phyloP scores from a whole-genome alignment of 768 basidiomycete genomes.

The Psilocybe cubensis region DNA sequence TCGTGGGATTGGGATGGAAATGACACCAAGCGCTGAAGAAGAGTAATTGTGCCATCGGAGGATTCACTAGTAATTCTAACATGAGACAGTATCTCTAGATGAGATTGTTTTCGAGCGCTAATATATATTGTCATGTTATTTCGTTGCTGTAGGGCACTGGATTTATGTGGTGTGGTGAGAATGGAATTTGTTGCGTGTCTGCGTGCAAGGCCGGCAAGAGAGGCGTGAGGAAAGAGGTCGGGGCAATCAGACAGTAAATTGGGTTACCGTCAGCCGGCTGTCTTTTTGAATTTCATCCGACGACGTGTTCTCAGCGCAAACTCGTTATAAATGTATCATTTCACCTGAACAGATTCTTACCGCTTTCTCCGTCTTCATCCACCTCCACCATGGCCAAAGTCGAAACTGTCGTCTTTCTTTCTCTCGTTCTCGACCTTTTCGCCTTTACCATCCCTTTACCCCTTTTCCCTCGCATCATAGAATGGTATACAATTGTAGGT shows the following conservation, averaged over 20 bases:
- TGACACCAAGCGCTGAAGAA: constrained; percentile 15
- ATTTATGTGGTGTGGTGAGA: background rate
- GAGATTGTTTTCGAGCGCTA: background rate
- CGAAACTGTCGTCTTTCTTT: constrained; percentile 86
- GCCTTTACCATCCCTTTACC: constrained; percentile 97
- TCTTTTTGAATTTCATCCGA: constrained; percentile 16
- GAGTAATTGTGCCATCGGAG: constrained; percentile 2
- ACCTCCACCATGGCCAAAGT: constrained; percentile 58
- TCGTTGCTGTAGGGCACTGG: too few species aligned
- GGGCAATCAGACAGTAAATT: constrained; percentile 6
- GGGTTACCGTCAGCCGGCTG: constrained; percentile 17
- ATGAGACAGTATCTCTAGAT: too few species aligned
- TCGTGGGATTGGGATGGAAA: constrained; percentile 51
- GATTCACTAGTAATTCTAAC: background rate
- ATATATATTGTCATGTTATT: too few species aligned
- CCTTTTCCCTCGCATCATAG: constrained; percentile 95
- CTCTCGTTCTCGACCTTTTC: constrained; percentile 86
- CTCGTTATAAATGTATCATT: background rate
- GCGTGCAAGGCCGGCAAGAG: too few species aligned
- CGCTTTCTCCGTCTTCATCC: background rate
- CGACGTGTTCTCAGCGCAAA: constrained; percentile 16
- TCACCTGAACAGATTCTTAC: background rate
- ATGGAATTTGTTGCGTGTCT: background rate
- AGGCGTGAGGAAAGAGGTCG: too few species aligned
- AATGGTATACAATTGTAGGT: constrained; percentile 83